Conservation (phyloP, 164 flowering plant species). For the Vitis rotundifolia region DNA sequence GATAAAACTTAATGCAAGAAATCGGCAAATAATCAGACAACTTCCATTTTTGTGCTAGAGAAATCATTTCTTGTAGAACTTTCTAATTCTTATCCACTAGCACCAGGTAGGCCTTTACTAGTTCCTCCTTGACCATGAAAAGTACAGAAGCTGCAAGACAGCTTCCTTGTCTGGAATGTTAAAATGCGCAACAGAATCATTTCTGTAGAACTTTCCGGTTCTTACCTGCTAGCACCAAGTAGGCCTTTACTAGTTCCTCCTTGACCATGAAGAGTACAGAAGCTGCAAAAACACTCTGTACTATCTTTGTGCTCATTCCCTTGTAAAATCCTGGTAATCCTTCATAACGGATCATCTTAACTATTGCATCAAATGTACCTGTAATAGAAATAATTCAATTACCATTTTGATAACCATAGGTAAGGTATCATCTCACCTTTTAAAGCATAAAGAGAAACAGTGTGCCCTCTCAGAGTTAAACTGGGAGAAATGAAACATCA, state of each 20-base stretch:
- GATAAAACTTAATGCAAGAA: too few species aligned
- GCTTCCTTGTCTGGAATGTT: too few species aligned
- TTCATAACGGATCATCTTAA: conserved; percentile 68
- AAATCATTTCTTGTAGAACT: conserved; percentile 3
- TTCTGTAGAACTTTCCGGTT: conserved; percentile 25
- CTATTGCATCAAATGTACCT: conserved; percentile 74
- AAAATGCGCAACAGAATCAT: too few species aligned
- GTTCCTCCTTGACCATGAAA: conserved; percentile 81
- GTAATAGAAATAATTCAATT: conserved; percentile 10
- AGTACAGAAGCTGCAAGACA: conserved; percentile 72
- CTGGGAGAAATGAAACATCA: too few species aligned
- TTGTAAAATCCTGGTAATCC: conserved; percentile 64
- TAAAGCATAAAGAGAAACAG: too few species aligned
- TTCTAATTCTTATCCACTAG: conserved; percentile 38
- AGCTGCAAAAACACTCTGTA: conserved; percentile 84
- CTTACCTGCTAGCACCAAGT: conserved; percentile 32
- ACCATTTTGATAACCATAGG: not conserved
- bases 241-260: conserved; percentile 74
- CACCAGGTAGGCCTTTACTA: conserved; percentile 50
- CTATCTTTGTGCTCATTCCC: conserved; percentile 84
- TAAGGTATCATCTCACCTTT: too few species aligned
- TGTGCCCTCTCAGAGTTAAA: too few species aligned
- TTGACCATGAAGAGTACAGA: conserved; percentile 78
- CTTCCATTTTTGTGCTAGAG: too few species aligned
- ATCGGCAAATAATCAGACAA: too few species aligned